A percentile compares a stretch with the other conserved stretches of the same genome.
phyloP scores from a whole-genome alignment of 306 rosid genomes.

The Abrus pulchellus region DNA sequence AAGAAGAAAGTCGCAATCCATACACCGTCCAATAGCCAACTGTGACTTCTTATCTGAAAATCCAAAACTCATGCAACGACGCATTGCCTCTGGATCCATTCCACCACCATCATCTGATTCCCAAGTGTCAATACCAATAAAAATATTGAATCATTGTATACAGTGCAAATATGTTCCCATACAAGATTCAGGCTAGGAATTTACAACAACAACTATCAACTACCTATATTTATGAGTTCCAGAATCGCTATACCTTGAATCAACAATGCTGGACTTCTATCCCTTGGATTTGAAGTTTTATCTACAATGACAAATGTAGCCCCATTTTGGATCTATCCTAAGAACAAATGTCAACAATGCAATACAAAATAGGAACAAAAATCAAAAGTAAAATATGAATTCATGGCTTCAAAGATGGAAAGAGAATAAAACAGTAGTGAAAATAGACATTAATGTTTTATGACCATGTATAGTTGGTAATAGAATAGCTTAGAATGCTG shows the following conservation, averaged over 20 bases:
- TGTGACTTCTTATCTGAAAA: conserved; percentile 84
- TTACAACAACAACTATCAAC: conserved; percentile 38
- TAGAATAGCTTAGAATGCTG: conserved; percentile 5
- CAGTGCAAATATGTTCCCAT: conserved; percentile 15
- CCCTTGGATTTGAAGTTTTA: conserved; percentile 80
- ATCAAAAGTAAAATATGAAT: conserved; percentile 36
- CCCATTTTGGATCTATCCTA: conserved; percentile 91
- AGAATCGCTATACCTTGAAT: conserved; percentile 75
- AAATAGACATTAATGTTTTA: conserved; percentile 19
- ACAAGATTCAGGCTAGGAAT: conserved; percentile 31
- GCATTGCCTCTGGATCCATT: conserved; percentile 89
- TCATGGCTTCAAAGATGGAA: conserved; percentile 36
- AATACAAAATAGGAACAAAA: conserved; percentile 55
- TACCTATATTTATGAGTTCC: conserved; percentile 27
- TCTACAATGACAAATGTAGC: conserved; percentile 91
- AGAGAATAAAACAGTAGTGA: conserved; percentile 8
- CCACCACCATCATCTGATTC: conserved; percentile 90
- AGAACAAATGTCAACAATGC: conserved; percentile 55
- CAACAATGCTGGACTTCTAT: conserved; percentile 86
- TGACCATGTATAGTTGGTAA: conserved; percentile 21
- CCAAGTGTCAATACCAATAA: conserved; percentile 40
- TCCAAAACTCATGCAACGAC: conserved; percentile 95
- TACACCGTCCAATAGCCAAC: conserved; percentile 89
- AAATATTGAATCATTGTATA: conserved; percentile 18
- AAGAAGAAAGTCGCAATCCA: conserved; percentile 50